Conservation (phyloP, 768 basidiomycete species). For the Phaeotremella skinneri region DNA sequence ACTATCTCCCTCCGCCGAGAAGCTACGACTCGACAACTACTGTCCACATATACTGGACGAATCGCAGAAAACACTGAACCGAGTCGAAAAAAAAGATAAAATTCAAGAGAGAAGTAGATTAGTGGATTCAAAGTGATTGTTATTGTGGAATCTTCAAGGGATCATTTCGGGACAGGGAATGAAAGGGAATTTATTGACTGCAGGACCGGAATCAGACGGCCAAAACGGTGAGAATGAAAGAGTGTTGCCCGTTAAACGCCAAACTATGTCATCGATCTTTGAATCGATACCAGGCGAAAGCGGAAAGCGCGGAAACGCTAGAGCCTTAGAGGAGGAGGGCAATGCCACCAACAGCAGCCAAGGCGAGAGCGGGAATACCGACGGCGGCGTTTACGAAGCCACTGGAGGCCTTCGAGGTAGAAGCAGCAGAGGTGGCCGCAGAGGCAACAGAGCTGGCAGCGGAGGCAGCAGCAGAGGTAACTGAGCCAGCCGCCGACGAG, state of each 20-base stretch:
- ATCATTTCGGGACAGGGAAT: not conserved
- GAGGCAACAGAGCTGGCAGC: slow-evolving; percentile 16
- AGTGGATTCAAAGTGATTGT: not conserved
- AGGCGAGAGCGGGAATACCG: slow-evolving; percentile 36
- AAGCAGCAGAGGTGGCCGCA: slow-evolving; percentile 8
- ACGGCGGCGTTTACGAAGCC: slow-evolving; percentile 26
- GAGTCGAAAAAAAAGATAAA: not conserved
- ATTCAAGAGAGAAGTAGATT: not conserved
- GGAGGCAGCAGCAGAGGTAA: slow-evolving; percentile 11
- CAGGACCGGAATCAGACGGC: not conserved
- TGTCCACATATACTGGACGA: not conserved
- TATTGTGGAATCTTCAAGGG: no score
- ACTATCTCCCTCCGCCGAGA: no score
- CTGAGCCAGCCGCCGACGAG: slow-evolving; percentile 24
- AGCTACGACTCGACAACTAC: no score
- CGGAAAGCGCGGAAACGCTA: no score
- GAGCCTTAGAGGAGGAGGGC: slow-evolving; percentile 33
- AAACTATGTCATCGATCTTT: no score
- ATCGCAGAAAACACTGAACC: not conserved
- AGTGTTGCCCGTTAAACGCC: no score
- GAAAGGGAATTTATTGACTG: not conserved
- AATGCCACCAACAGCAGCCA: slow-evolving; percentile 36
- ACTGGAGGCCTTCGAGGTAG: slow-evolving; percentile 10
- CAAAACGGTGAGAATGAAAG: not conserved
- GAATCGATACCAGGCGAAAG: no score